Evolutionary conservation across 176 grass and related monocot species (phyloP).

Genomic region (Zoysia pacifica): DNA sequence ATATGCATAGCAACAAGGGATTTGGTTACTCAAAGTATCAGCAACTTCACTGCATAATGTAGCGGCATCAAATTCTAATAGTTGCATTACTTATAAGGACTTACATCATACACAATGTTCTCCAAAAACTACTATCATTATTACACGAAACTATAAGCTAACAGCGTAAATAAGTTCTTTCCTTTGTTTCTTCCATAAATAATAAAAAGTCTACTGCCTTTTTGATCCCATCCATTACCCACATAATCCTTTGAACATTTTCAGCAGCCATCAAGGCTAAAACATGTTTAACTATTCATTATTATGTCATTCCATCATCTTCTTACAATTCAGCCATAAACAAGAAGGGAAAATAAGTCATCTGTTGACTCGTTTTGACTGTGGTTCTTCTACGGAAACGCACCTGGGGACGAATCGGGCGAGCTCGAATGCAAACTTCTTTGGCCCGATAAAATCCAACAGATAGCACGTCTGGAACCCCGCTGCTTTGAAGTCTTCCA

Average conservation of each 20-base stretch:
- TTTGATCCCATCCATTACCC: neutral
- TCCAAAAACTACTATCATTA: neutral
- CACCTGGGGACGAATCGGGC: constrained; percentile 67
- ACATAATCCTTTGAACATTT: neutral
- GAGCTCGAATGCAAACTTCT: constrained; percentile 62
- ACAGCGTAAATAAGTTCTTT: constrained; percentile 13
- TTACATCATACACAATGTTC: neutral
- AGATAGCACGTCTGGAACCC: constrained; percentile 78
- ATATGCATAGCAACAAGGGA: neutral
- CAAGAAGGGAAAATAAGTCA: neutral
- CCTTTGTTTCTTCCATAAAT: constrained; percentile 22
- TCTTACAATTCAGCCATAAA: neutral
- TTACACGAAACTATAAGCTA: neutral
- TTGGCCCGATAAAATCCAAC: constrained; percentile 82
- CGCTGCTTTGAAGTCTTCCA: constrained; percentile 53
- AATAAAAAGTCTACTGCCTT: constrained; percentile 8
- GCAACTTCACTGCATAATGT: neutral
- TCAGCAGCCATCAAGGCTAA: neutral
- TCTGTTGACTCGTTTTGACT: neutral
- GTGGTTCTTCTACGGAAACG: constrained; percentile 1
- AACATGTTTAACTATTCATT: neutral
- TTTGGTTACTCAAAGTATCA: neutral
- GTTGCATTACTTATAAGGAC: neutral
- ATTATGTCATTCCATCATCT: neutral
- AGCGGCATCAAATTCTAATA: neutral